Evolutionary conservation across 2,329 filamentous ascomycete genomes (phyloP).

Genomic region (Ascochyta rabiei): DNA sequence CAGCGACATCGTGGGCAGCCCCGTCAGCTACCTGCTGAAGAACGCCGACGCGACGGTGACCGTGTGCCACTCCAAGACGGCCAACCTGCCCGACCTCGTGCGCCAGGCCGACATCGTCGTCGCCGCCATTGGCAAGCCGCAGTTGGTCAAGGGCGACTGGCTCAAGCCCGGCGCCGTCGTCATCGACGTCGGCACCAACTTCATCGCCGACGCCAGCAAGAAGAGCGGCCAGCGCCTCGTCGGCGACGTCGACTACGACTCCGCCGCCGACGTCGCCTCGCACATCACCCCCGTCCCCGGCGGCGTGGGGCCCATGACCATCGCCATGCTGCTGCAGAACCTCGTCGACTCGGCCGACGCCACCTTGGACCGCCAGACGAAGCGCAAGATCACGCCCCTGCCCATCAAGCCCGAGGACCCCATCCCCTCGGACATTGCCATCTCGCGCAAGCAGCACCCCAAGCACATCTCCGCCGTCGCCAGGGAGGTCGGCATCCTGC

Average conservation of each 20-base stretch:
- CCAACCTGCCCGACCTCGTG: constrained; percentile 73
- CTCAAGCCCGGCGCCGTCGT: constrained; percentile 93
- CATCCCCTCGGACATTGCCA: constrained; percentile 93
- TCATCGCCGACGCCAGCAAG: constrained; percentile 83
- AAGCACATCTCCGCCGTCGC: constrained; percentile 88
- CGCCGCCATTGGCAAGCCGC: constrained; percentile 85
- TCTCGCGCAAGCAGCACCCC: constrained; percentile 88
- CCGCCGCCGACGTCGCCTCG: constrained; percentile 83
- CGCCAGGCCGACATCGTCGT: constrained; percentile 88
- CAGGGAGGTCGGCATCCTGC: constrained; percentile 82
- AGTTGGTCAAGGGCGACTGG: constrained; percentile 94
- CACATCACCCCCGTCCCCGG: constrained; percentile 95
- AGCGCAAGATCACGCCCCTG: constrained; percentile 79
- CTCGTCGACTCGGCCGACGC: constrained; percentile 83
- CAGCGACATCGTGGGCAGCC: constrained; percentile 96
- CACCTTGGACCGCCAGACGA: constrained; percentile 83
- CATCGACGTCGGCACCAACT: constrained; percentile 98
- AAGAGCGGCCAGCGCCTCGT: constrained; percentile 93
- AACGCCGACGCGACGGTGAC: constrained; percentile 97
- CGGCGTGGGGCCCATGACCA: constrained; percentile 97
- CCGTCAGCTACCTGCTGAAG: constrained; percentile 92
- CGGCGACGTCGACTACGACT: constrained; percentile 91
- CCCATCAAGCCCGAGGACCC: constrained; percentile 78
- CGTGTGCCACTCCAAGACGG: constrained; percentile 89
- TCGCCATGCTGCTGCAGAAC: constrained; percentile 97